Evolutionary conservation across 2,329 filamentous ascomycete species (phyloP), one percentile per base, ranked within the genome.

Genomic region (Verticillium zaregamsianum): DNA sequence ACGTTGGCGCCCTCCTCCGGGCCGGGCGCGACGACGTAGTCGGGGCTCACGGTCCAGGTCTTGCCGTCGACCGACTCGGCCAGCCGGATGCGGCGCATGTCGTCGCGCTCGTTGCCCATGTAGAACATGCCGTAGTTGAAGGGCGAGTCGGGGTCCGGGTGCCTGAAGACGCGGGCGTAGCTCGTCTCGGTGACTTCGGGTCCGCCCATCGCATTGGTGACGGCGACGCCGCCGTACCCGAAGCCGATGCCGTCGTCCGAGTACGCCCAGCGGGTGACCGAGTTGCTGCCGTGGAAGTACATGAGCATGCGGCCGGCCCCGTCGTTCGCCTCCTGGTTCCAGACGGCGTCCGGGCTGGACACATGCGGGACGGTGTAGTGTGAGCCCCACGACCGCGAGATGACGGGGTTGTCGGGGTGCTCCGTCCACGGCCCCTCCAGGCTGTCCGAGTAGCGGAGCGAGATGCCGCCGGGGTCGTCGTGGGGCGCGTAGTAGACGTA

Each of bases 401-500:
- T 66, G 62, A 66, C 61, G 6, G 65, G 65, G 33, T 66, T 66
- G 33, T 57, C 31, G 15, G 60, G 35, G 40, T 66, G 64, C 54
- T 66, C 65, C 15, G 57, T 64, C 65, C 65, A 66, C 0, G 65
- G 65, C 2, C 65, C 65, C 8, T 62, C 59, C 11, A 66, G 60
- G 23, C 37, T 61, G 23, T 68, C 65, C 6, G 68, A 62, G 58
- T 69, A 70, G 5, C 66, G 61, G 0, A 70, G 57, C 0, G 65
- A 68, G 33, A 70, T 67, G 2, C 68, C 68, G 0, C 68, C 68
- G 0, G 68, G 68, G 23, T 69, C 65, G 1, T 70, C 68, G 54
- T 70, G 68, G 1, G 68, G 68, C 35, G 68, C 68, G n/a, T 70
- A 70, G 65, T 70, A 70, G 1, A 70, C 54, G 33, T 70, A 69